phyloP scores from a whole-genome alignment of 2,329 filamentous ascomycete genomes.

The Samsoniella hepiali region DNA sequence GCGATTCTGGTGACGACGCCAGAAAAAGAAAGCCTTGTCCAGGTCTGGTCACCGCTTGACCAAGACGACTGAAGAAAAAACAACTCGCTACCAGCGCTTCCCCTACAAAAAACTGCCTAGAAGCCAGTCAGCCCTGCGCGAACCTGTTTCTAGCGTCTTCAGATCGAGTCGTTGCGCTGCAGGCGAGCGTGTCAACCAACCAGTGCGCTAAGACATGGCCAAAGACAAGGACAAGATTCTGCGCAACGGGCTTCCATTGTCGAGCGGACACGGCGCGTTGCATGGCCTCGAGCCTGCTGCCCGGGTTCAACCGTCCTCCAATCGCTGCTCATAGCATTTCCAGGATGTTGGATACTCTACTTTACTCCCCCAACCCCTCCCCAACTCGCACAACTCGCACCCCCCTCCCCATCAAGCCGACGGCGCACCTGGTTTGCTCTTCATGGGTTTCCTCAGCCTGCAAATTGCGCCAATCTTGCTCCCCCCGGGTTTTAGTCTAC shows the following conservation, averaged over 20 bases:
- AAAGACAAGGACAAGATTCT: background rate
- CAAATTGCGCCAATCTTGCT: slow-evolving; percentile 19
- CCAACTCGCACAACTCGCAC: background rate
- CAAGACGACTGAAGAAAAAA: background rate
- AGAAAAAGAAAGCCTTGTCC: background rate
- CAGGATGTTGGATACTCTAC: background rate
- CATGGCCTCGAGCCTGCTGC: background rate
- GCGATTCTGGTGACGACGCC: background rate
- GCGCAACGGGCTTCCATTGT: background rate
- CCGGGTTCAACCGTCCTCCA: slow-evolving; percentile 5
- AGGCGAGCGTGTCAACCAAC: background rate
- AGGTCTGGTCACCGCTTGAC: background rate
- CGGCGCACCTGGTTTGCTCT: slow-evolving; percentile 12
- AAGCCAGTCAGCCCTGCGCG: background rate
- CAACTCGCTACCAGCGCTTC: no score
- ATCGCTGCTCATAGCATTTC: background rate
- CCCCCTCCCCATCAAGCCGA: slow-evolving; percentile 7
- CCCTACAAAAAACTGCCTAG: background rate
- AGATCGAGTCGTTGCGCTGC: background rate
- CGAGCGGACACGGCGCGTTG: slow-evolving; percentile 3
- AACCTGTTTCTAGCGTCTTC: background rate
- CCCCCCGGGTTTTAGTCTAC: slow-evolving; percentile 12
- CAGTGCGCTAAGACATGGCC: background rate
- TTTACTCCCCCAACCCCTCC: slow-evolving; percentile 7
- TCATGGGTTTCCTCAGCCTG: slow-evolving; percentile 17